Evolutionary conservation across 2,329 filamentous ascomycete genomes (phyloP), one percentile per base, ranked within the genome.

Genomic region (Pseudocercospora fuligena): DNA sequence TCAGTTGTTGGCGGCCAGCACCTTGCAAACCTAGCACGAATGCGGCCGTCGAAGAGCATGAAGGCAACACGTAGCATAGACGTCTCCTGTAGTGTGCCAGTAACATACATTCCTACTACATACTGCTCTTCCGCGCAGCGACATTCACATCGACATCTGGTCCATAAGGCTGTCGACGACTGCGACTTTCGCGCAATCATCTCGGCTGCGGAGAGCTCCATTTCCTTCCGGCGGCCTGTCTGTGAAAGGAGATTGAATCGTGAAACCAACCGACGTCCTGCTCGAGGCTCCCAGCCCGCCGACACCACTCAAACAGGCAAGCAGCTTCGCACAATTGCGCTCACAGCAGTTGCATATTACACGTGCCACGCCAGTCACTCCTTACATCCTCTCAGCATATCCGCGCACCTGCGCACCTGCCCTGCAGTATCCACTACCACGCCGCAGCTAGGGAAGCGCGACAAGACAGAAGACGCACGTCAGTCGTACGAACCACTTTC

Each of bases 401-500:
- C 66, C 33, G 40, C 60, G 53, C 56, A 47, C 61, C 36, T 43
- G 23, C 49, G 21, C 51, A 43, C 51, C 27, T 40, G 49, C 51
- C 47, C 36, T 43, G 31, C 46, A 46, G 59, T 57, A 19, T 66
- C 51, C 36, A 59, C 59, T 21, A 16, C 59, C 49, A 29, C 57
- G 63, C 33, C 61, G 61, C 53, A 59, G 61, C 63, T 61, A 61
- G 58, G 63, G 59, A 65, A 62, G 60, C 60, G 64, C 64, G 59
- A 66, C 43, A 61, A 61, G 47, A 61, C 49, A 51, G 43, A 58
- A 53, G 25, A 66, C 61, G 60, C 63, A 66, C 31, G 40, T 54
- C 60, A 64, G 69, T 71, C 40, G 58, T 63, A 69, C 69, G 69
- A 64, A 70, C 68, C 69, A 66, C 31, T 47, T 57, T 67, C 56